Base-by-base conservation (phyloP, 352 stramenopile genomes). In the Blastocystis sp. region DNA sequence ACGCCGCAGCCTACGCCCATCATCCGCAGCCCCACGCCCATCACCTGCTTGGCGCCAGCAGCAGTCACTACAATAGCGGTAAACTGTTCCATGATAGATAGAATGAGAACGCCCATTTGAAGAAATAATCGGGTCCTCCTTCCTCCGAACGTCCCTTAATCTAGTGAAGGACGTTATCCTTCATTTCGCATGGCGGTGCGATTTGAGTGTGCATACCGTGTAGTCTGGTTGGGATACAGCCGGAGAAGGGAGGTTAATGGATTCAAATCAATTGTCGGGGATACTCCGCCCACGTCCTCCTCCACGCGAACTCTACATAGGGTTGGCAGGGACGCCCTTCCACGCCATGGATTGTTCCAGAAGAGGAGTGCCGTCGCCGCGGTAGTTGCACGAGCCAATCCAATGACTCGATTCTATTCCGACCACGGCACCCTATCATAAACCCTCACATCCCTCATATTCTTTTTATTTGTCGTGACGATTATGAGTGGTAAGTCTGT, bases 41-140 rank as follows among this genome's bases (percentile, higher is more conserved):
- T 67, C 19, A 88, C 78, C 45, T 88, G 78, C 61, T 88, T 88
- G n/a, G 78, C 61, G 7, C 67, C 67, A 7, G 78, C 78, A 62
- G 78, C 78, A 34, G 78, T 88, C 9, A 88, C 78, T 28, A 88
- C 78, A 34, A 88, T 88, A 64, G 78, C 78, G 53, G 78, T 88
- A 77, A 88, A 88, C 59, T 88, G 64, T 77, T 88, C 78, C 78
- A 88, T 88, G 43, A 40, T 41, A 59, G 21, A 41, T 84, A 59
- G 21, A 64, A 41, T 40, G 43, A 7, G n/a, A 60, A 40, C 21
- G 19, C 48, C 48, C 5, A 21, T 17, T 10, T 79, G 11, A 62
- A 62, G 40, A 79, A 60, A 0, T 7, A 62, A n/a, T 59, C 74
- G 74, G 52, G 74, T 38, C 52, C 23, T 69, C 66, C 41, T 19